phyloP scores from a whole-genome alignment of 176 grass and related monocot species.

The Chrysopogon serrulatus region DNA sequence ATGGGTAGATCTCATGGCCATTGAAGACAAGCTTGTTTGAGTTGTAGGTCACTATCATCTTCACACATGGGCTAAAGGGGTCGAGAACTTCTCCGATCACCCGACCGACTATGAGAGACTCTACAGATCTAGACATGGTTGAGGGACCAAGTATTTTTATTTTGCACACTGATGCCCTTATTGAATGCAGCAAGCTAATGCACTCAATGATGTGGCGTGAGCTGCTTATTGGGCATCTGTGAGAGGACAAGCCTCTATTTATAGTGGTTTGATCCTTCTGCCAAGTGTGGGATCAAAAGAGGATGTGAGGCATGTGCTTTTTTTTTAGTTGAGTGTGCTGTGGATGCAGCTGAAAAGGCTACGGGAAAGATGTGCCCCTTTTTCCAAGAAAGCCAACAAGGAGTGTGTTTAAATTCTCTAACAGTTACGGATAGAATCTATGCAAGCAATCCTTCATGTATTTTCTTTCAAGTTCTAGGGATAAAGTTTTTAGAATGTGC shows the following conservation, averaged over 20 bases:
- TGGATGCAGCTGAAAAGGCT: slow-evolving; percentile 37
- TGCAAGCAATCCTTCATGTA: neutral
- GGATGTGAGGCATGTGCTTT: slow-evolving; percentile 16
- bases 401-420: slow-evolving; percentile 25
- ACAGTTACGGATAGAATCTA: slow-evolving; percentile 17
- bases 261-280: slow-evolving; percentile 33
- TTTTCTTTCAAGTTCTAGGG: slow-evolving; percentile 10
- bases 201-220: neutral
- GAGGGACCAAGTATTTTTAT: slow-evolving; percentile 1
- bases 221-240: slow-evolving; percentile 37
- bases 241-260: slow-evolving; percentile 44
- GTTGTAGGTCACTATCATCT: slow-evolving; percentile 82
- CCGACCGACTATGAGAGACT: slow-evolving; percentile 67
- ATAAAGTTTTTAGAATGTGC: neutral
- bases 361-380: neutral
- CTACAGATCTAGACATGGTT: slow-evolving; percentile 68
- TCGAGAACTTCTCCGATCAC: slow-evolving; percentile 97
- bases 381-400: slow-evolving; percentile 14
- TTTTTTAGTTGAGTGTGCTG: slow-evolving; percentile 28
- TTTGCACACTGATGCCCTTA: slow-evolving; percentile 28
- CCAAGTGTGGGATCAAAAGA: slow-evolving; percentile 21
- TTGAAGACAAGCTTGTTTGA: slow-evolving; percentile 76
- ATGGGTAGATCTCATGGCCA: slow-evolving; percentile 88
- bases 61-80: slow-evolving; percentile 69
- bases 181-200: slow-evolving; percentile 4